Evolutionary conservation across 1,284 basidiomycete species (phyloP).

Genomic region (Crepidotus sp.): DNA sequence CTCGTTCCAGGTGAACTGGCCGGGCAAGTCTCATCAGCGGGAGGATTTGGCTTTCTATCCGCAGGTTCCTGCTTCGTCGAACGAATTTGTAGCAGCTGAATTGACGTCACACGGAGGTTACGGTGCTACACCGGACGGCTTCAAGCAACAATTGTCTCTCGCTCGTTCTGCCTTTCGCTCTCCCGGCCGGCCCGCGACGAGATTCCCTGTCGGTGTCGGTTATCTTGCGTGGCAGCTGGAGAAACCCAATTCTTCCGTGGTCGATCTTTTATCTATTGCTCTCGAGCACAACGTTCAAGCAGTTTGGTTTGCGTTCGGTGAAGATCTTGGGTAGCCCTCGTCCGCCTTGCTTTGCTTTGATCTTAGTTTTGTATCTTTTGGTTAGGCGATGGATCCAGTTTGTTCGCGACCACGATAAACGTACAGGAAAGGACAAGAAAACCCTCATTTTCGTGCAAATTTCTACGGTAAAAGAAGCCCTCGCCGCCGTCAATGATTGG

Average conservation of each 20-base stretch:
- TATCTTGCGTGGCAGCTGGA: slow-evolving; percentile 67
- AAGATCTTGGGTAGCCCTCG: slow-evolving; percentile 42
- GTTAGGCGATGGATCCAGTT: slow-evolving; percentile 52
- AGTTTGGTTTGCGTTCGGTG: slow-evolving; percentile 68
- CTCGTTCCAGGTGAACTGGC: slow-evolving; percentile 53
- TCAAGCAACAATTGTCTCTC: slow-evolving; percentile 40
- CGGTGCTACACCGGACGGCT: slow-evolving; percentile 27
- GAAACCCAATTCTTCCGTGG: slow-evolving; percentile 26
- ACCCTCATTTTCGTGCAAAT: slow-evolving; percentile 59
- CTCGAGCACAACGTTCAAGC: slow-evolving; percentile 52
- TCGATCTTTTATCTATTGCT: slow-evolving; percentile 39
- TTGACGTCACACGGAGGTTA: slow-evolving; percentile 32
- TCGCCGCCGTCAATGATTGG: slow-evolving; percentile 48
- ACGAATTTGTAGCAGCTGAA: neutral
- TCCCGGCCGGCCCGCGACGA: slow-evolving; percentile 19
- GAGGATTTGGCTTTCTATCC: slow-evolving; percentile 64
- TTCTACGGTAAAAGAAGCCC: slow-evolving; percentile 48
- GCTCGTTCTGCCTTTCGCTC: slow-evolving; percentile 34
- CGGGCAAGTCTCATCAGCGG: slow-evolving; percentile 50
- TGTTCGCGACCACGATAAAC: slow-evolving; percentile 44
- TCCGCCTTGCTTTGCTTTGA: too few species aligned
- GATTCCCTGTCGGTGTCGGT: slow-evolving; percentile 62
- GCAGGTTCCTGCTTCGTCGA: slow-evolving; percentile 32
- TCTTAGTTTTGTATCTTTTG: too few species aligned
- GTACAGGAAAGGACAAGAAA: slow-evolving; percentile 29